Percentiles rank a stretch among this genome's conserved stretches.
These are phyloP conservation scores for Lachancea sp. DNA, from an alignment of 805 yeast species.

Conservation along the genomic window DNA sequence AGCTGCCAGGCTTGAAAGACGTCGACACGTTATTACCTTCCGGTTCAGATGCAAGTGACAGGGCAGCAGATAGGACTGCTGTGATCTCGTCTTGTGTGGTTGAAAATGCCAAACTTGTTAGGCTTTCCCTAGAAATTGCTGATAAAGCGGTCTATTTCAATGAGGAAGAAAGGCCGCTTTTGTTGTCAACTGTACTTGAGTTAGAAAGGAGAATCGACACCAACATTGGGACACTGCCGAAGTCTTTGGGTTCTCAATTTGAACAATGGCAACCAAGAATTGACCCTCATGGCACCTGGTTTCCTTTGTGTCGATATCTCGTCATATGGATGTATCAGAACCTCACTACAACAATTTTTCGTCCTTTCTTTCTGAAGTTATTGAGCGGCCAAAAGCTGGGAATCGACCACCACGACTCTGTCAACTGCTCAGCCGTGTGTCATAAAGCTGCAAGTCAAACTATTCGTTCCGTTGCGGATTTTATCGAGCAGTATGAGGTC, in stretches of 20 bases:
- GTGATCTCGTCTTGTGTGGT: slow-evolving; percentile 49
- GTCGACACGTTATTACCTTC: slow-evolving; percentile 46
- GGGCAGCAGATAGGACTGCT: slow-evolving; percentile 39
- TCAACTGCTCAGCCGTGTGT: slow-evolving; percentile 46
- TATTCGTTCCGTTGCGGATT: slow-evolving; percentile 43
- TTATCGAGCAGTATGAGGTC: slow-evolving; percentile 30
- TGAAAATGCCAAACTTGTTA: slow-evolving; percentile 46
- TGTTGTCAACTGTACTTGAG: neutral
- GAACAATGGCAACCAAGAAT: neutral
- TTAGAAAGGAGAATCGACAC: neutral
- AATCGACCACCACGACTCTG: slow-evolving; percentile 37
- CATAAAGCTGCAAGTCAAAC: slow-evolving; percentile 47
- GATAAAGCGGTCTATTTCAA: slow-evolving; percentile 6
- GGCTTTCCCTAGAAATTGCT: slow-evolving; percentile 43
- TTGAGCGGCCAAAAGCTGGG: slow-evolving; percentile 34
- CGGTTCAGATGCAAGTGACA: slow-evolving; percentile 41
- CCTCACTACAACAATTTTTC: slow-evolving; percentile 46
- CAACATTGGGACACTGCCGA: slow-evolving; percentile 35
- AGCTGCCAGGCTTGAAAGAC: slow-evolving; percentile 40
- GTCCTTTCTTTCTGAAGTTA: slow-evolving; percentile 49
- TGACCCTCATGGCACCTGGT: slow-evolving; percentile 34
- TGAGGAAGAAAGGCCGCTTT: neutral
- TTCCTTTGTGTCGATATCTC: slow-evolving; percentile 45
- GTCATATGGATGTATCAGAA: slow-evolving; percentile 55
- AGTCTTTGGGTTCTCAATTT: neutral